Evolutionary conservation across 805 yeast genomes (phyloP).

Genomic region (Cyberlindnera americana): DNA sequence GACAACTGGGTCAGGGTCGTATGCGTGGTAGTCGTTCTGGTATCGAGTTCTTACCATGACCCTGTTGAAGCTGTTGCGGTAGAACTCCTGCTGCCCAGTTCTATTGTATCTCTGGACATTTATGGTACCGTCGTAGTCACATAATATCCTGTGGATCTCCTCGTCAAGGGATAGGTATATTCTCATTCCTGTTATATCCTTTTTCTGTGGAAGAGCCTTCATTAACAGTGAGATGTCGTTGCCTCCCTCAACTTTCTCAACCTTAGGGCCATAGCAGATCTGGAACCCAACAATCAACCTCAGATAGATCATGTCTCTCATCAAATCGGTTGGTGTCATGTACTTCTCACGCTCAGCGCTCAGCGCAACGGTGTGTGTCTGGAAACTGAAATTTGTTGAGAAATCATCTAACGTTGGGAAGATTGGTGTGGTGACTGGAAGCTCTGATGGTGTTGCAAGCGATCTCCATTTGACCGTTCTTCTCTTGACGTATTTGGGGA

Average conservation of each 20-base stretch:
- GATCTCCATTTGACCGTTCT: conserved; percentile 89
- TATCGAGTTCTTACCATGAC: conserved; percentile 75
- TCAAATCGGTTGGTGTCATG: conserved; percentile 54
- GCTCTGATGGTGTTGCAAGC: conserved; percentile 85
- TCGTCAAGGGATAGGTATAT: conserved; percentile 75
- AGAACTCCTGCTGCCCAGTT: conserved; percentile 31
- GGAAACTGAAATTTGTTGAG: conserved; percentile 68
- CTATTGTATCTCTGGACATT: conserved; percentile 73
- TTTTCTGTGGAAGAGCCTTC: conserved; percentile 48
- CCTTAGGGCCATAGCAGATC: conserved; percentile 71
- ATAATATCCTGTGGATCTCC: conserved; percentile 79
- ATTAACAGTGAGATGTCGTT: conserved; percentile 52
- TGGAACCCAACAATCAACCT: conserved; percentile 88
- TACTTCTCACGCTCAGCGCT: conserved; percentile 53
- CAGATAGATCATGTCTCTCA: conserved; percentile 84
- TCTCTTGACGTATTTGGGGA: conserved; percentile 66
- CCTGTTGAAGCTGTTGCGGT: conserved; percentile 36
- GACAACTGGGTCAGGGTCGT: conserved; percentile 53
- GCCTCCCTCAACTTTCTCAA: conserved; percentile 62
- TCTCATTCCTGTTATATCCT: conserved; percentile 51
- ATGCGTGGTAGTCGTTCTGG: conserved; percentile 58
- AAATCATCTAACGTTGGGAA: conserved; percentile 73
- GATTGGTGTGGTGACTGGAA: conserved; percentile 76
- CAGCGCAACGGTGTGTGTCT: conserved; percentile 75
- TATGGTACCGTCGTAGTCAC: conserved; percentile 67